phyloP scores from a whole-genome alignment of 2,329 filamentous ascomycete genomes.

The Neospermospora avenae region DNA sequence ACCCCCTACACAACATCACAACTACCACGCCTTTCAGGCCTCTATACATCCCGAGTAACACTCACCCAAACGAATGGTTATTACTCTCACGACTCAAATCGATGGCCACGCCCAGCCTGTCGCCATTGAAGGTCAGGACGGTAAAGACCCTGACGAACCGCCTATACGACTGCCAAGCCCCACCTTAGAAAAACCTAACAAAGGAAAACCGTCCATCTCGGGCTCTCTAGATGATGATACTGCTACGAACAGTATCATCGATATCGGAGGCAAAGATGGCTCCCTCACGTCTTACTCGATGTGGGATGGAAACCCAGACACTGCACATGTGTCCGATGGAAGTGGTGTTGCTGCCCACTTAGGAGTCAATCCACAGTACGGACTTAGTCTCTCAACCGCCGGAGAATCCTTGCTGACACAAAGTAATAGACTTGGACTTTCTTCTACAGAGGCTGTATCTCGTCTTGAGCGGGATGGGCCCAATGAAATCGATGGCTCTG shows the following conservation, averaged over 20 bases:
- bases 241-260: constrained; percentile 3
- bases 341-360: constrained; percentile 26
- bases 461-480: constrained; percentile 64
- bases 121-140: constrained; percentile 17
- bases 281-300: neutral
- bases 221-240: neutral
- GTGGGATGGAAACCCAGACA: constrained; percentile 31
- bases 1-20: neutral
- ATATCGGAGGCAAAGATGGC: constrained; percentile 14
- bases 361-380: constrained; percentile 22
- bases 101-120: constrained; percentile 22
- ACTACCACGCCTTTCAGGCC: neutral
- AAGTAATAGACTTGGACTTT: constrained; percentile 55
- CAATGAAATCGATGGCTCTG: constrained; percentile 69
- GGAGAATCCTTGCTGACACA: neutral
- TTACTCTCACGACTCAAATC: constrained; percentile 16
- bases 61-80: constrained; percentile 25
- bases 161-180: constrained; percentile 17
- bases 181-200: constrained; percentile 2
- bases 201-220: constrained; percentile 1
- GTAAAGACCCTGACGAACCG: constrained; percentile 20
- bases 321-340: constrained; percentile 32
- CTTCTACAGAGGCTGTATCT: constrained; percentile 57
- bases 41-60: neutral
- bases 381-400: neutral